Conservation (phyloP, 257 asterid species). For the Nicotiana undulata region DNA sequence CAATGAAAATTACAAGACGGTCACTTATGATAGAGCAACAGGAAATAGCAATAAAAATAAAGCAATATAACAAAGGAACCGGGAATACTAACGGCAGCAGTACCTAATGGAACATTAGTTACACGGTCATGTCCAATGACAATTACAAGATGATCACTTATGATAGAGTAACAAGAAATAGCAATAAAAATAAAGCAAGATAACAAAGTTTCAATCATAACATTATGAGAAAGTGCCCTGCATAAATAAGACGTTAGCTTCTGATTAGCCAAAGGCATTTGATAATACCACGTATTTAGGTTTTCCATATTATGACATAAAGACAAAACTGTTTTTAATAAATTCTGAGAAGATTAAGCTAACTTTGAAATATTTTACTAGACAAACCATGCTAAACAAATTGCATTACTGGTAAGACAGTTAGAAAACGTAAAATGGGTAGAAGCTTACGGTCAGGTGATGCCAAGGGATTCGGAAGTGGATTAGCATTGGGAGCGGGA, state of each 20-base stretch:
- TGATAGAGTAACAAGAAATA: neutral
- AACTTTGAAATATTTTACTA: neutral
- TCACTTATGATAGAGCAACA: neutral
- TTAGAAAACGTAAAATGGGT: neutral
- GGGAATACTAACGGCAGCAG: neutral
- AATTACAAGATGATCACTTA: neutral
- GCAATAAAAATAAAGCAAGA: too few relatives aligned
- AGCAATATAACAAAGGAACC: neutral
- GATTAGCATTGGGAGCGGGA: conserved; percentile 44
- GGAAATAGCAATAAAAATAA: too few relatives aligned
- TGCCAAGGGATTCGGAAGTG: conserved; percentile 57
- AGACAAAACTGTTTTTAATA: neutral
- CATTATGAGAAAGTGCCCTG: neutral
- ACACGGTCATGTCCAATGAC: neutral
- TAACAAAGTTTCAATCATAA: neutral
- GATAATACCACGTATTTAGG: neutral
- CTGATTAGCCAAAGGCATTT: neutral
- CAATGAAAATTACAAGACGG: neutral
- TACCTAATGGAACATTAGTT: neutral
- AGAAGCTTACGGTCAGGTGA: conserved; percentile 30
- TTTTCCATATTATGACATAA: neutral
- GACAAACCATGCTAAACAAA: neutral
- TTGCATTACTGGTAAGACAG: too few relatives aligned
- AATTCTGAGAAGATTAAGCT: neutral
- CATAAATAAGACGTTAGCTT: neutral